Percentiles rank a stretch among this genome's conserved stretches.
These are phyloP conservation scores for Alternaria hordeiaustralica DNA, from an alignment of 2,329 filamentous ascomycete species.

Conservation along the genomic window DNA sequence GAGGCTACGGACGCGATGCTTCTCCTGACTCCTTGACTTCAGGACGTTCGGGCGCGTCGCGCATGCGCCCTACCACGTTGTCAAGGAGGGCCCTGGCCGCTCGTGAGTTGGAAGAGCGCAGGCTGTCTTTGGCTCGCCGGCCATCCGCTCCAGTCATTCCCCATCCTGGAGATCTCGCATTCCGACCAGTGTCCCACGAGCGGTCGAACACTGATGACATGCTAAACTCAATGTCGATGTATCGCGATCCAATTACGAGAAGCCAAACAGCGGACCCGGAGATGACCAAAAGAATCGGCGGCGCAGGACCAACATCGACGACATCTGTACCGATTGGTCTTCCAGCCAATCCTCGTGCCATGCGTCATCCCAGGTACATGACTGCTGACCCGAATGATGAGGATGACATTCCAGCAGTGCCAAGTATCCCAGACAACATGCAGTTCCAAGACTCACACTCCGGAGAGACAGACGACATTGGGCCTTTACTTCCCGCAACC, in stretches of 20 bases:
- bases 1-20: constrained; percentile 39
- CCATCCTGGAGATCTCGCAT: constrained; percentile 66
- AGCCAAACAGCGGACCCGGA: constrained; percentile 71
- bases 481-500: constrained; percentile 55
- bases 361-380: constrained; percentile 78
- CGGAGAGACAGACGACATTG: constrained; percentile 52
- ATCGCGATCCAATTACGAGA: constrained; percentile 55
- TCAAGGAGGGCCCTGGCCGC: constrained; percentile 61
- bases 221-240: constrained; percentile 42
- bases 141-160: constrained; percentile 82
- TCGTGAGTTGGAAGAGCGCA: constrained; percentile 85
- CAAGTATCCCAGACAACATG: constrained; percentile 61
- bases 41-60: constrained; percentile 36
- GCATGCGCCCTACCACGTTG: constrained; percentile 36
- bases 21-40: constrained; percentile 47
- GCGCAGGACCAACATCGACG: constrained; percentile 51
- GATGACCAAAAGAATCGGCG: constrained; percentile 47
- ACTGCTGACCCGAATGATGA: constrained; percentile 61
- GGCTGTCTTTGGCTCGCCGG: constrained; percentile 76
- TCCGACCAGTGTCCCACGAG: constrained; percentile 42
- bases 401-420: constrained; percentile 60
- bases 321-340: constrained; percentile 71
- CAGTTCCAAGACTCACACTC: constrained; percentile 32
- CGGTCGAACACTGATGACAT: constrained; percentile 52
- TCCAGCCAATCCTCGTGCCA: constrained; percentile 89